Evolutionary conservation across 495 filamentous ascomycete genomes (phyloP), one percentile per base, ranked within the genome.

Genomic region (Tuber borchii): DNA sequence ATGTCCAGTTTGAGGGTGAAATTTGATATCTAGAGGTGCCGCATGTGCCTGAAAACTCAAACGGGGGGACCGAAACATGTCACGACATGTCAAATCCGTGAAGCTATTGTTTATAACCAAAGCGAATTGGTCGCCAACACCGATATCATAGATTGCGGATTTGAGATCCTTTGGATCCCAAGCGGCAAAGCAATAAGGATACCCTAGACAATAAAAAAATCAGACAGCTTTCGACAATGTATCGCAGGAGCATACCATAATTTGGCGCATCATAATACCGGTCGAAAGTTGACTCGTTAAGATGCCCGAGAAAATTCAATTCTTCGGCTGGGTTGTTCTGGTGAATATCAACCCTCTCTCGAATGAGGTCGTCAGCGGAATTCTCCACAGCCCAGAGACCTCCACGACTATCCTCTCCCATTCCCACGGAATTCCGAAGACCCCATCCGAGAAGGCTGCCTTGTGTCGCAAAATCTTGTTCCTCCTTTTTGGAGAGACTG

Each of bases 321-420:
- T 93, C 90, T 81, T 93, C 92, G 19, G 89, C 90, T 0, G 92
- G 92, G 77, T 93, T 93, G 56, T 92, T 86, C 61, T 88, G 80
- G 79, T 92, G 90, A 48, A 93, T 87, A 76, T 93, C 90, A 31
- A 83, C 75, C 0, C 86, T 87, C 77, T 87, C 79, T 17, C 91
- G 86, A 14, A 73, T 77, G n/a, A 93, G 85, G 10, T 91, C 72
- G 79, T 93, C 91, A 6, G 87, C 90, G 43, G 87, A 90, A 80
- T 93, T 94, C 82, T 94, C 92, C 26, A 93, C 91, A 10, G 86
- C 87, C 85, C 87, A 94, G 77, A 93, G 85, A 44, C 85, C 86
- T 34, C 88, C 86, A 1, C 81, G 85, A 56, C 88, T 86, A 71
- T 90, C 85, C 80, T 90, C 89, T 22, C 83, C 89, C 6, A 93